These are phyloP conservation scores for Speleostelium caveatum DNA, from an alignment of 78 protist genomes.

Conservation along the genomic window DNA sequence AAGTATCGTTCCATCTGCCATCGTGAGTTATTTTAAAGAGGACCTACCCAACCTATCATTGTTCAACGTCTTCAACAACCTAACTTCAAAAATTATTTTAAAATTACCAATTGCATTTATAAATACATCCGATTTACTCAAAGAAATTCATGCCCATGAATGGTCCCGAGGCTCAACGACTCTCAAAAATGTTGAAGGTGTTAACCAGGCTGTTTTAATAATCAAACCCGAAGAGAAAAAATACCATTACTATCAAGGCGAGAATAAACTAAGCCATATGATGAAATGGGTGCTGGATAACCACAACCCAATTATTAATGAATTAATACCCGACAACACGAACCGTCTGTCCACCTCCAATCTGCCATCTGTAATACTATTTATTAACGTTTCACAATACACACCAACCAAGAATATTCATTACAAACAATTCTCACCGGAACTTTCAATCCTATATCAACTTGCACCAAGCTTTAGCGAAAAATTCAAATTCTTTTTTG, in stretches of 20 bases:
- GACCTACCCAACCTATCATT: no score
- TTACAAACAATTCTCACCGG: conserved; percentile 3
- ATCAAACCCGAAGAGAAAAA: no score
- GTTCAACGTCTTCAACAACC: not conserved
- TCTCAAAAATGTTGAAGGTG: no score
- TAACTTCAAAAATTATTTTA: not conserved
- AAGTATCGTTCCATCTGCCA: not conserved
- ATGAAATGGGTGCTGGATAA: conserved; percentile 32
- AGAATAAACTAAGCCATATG: not conserved
- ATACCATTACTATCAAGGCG: not conserved
- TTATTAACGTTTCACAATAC: not conserved
- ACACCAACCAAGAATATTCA: not conserved
- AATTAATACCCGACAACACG: conserved; percentile 37
- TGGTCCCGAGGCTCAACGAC: no score
- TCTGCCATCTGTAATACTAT: conserved; percentile 2
- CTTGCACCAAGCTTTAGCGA: not conserved
- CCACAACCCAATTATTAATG: conserved; percentile 3
- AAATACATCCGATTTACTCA: not conserved
- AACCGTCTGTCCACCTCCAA: not conserved
- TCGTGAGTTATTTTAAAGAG: not conserved
- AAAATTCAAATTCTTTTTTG: conserved; percentile 5
- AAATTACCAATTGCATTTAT: conserved; percentile 25
- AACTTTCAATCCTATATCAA: not conserved
- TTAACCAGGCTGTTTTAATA: no score
- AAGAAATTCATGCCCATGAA: no score